Percentiles rank a stretch among this genome's conserved stretches.
These are phyloP conservation scores for Podosphaera aphanis DNA, from an alignment of 2,329 filamentous ascomycete genomes.

Conservation along the genomic window DNA sequence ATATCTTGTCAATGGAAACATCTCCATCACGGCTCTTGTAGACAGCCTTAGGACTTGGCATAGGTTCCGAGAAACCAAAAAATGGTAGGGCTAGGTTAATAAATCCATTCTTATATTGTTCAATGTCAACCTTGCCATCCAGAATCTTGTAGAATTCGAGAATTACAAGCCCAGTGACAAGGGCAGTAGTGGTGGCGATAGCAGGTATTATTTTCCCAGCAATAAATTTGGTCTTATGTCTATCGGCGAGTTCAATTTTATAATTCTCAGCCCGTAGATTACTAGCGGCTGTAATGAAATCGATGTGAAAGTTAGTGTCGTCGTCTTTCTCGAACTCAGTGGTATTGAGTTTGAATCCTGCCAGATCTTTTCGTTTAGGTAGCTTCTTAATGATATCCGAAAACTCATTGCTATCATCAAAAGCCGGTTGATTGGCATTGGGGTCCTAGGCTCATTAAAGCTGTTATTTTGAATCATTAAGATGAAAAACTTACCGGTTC, in stretches of 20 bases:
- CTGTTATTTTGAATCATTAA: neutral
- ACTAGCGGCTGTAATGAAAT: conserved; percentile 94
- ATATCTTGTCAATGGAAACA: conserved; percentile 80
- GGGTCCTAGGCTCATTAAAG: conserved; percentile 33
- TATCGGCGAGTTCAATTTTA: conserved; percentile 77
- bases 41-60: conserved; percentile 75
- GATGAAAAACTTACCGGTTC: conserved; percentile 39
- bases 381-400: conserved; percentile 47
- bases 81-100: conserved; percentile 90
- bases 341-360: conserved; percentile 69
- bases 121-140: conserved; percentile 85
- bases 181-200: conserved; percentile 87
- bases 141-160: conserved; percentile 92
- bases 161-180: conserved; percentile 82
- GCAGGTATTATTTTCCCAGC: conserved; percentile 98
- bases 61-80: conserved; percentile 95
- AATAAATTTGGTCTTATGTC: conserved; percentile 98
- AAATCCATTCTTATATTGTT: conserved; percentile 99
- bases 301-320: conserved; percentile 92
- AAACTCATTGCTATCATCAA: conserved; percentile 56
- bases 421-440: conserved; percentile 35
- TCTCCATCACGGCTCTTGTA: conserved; percentile 62
- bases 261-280: conserved; percentile 96
- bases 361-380: conserved; percentile 56
- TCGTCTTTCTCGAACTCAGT: conserved; percentile 99